Evolutionary conservation across 2,329 filamentous ascomycete genomes (phyloP).

Genomic region (Aspergillus sp.): DNA sequence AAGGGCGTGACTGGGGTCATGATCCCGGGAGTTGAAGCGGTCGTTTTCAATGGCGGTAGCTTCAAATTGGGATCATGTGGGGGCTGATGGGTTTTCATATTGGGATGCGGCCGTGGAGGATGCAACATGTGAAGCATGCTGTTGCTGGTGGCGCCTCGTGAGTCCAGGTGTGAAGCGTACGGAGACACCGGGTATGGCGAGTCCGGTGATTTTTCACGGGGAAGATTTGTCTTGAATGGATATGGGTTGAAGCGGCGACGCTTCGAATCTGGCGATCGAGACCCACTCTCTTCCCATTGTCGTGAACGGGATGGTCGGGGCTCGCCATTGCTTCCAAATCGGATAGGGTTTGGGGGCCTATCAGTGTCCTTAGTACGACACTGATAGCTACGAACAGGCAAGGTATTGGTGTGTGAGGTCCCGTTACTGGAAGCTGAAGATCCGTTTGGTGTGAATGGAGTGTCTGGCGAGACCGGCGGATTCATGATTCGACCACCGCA

Average conservation of each 20-base stretch:
- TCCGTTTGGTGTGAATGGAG: constrained; percentile 33
- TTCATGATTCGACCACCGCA: constrained; percentile 46
- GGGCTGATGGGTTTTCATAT: constrained; percentile 23
- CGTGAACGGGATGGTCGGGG: constrained; percentile 17
- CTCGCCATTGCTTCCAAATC: constrained; percentile 17
- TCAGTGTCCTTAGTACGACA: constrained; percentile 18
- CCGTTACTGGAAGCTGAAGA: constrained; percentile 25
- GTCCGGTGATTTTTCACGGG: constrained; percentile 31
- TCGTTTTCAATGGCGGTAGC: constrained; percentile 49
- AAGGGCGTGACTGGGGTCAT: constrained; percentile 22
- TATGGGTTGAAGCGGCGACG: constrained; percentile 54
- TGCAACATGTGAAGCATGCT: constrained; percentile 47
- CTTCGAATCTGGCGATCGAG: constrained; percentile 52
- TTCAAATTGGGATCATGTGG: constrained; percentile 44
- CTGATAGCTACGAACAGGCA: constrained; percentile 15
- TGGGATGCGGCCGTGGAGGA: constrained; percentile 43
- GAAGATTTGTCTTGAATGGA: constrained; percentile 33
- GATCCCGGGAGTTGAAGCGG: constrained; percentile 11
- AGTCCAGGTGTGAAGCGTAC: constrained; percentile 39
- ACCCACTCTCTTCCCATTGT: constrained; percentile 27
- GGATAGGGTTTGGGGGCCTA: constrained; percentile 18
- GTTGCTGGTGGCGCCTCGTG: constrained; percentile 14
- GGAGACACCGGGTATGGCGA: constrained; percentile 38
- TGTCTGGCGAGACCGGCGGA: constrained; percentile 36
- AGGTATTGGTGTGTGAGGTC: constrained; percentile 23